These are phyloP conservation scores for Angophora floribunda DNA, from an alignment of 345 rosid species.

Conservation along the genomic window DNA sequence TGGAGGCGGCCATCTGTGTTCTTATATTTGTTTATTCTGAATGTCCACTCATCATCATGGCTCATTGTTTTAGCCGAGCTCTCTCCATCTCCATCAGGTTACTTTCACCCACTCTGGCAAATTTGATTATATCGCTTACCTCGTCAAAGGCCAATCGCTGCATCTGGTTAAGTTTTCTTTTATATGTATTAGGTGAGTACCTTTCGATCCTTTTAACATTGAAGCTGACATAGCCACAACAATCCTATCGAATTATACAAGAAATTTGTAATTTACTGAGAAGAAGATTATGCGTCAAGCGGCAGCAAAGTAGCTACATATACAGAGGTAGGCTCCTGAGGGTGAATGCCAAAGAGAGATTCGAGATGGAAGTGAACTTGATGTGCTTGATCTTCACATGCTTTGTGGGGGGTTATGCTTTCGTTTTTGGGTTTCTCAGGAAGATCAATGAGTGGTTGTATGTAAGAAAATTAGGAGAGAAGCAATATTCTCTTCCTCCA, in stretches of 20 bases:
- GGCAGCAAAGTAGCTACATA: not conserved
- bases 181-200: not conserved
- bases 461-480: constrained; percentile 7
- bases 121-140: not conserved
- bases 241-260: not conserved
- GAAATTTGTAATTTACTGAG: not conserved
- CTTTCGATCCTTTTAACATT: not conserved
- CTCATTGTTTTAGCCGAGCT: not conserved
- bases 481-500: constrained; percentile 17
- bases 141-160: not conserved
- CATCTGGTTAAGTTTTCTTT: not conserved
- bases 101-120: not conserved
- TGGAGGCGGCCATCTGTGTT: not conserved
- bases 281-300: not conserved
- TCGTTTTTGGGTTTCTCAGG: not conserved
- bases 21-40: not conserved
- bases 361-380: not conserved
- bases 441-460: constrained; percentile 22
- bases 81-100: not conserved
- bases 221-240: not conserved
- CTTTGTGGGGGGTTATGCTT: not conserved
- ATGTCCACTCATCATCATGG: not conserved
- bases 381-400: not conserved
- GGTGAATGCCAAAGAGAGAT: not conserved
- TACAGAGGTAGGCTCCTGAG: not conserved